Conservation (phyloP, 805 yeast species). For the Candida vaughaniae region DNA sequence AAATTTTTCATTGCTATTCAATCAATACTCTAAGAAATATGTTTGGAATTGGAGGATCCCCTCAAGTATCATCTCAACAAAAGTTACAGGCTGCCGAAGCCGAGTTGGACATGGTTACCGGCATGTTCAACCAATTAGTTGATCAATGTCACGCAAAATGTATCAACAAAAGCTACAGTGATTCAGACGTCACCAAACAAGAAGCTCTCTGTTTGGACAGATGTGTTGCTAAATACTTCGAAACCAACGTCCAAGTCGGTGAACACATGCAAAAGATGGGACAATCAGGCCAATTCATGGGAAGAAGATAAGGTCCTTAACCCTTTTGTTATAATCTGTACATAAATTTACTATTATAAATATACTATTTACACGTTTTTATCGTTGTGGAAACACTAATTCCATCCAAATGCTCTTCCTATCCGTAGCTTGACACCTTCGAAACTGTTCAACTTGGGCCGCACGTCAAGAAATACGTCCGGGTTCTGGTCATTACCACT, state of each 20-base stretch:
- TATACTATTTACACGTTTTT: slow-evolving; percentile 5
- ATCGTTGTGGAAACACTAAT: too few species aligned
- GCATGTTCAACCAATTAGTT: slow-evolving; percentile 92
- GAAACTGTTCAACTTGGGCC: slow-evolving; percentile 81
- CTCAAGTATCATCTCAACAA: slow-evolving; percentile 71
- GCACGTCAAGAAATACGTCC: slow-evolving; percentile 78
- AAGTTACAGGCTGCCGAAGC: slow-evolving; percentile 91
- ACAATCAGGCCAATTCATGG: slow-evolving; percentile 47
- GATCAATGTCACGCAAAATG: slow-evolving; percentile 89
- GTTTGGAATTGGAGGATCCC: slow-evolving; percentile 80
- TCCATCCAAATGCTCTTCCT: slow-evolving; percentile 41
- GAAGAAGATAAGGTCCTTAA: slow-evolving; percentile 18
- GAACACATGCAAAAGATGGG: slow-evolving; percentile 59
- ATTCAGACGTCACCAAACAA: slow-evolving; percentile 71
- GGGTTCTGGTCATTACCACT: slow-evolving; percentile 47
- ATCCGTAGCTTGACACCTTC: slow-evolving; percentile 80
- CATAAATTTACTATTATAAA: slow-evolving; percentile 7
- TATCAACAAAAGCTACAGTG: slow-evolving; percentile 62
- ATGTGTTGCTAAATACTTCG: slow-evolving; percentile 94
- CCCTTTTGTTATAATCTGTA: slow-evolving; percentile 6
- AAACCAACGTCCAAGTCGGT: slow-evolving; percentile 91
- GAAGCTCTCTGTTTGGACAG: slow-evolving; percentile 90
- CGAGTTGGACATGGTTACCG: slow-evolving; percentile 95
- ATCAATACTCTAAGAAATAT: slow-evolving; percentile 40
- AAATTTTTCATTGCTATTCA: slow-evolving; percentile 8